Conservation (phyloP, 495 filamentous ascomycete genomes). For the Xylaria intraflava region DNA sequence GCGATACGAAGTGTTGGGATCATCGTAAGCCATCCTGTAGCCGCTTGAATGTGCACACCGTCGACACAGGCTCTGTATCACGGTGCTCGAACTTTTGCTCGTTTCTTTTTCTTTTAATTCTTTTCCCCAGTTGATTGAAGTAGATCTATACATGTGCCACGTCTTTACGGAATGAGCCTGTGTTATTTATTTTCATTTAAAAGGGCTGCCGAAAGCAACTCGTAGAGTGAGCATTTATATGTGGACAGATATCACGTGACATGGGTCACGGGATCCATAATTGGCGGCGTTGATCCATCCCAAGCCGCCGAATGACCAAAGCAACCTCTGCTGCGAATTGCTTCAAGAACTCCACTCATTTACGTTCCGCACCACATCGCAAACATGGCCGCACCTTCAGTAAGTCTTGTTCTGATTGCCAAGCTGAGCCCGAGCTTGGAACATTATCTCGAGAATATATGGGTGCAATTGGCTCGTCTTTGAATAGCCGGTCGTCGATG, state of each 20-base stretch:
- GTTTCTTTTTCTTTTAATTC: not conserved
- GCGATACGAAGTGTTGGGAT: slow-evolving; percentile 9
- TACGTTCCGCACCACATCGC: slow-evolving; percentile 45
- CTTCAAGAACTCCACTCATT: slow-evolving; percentile 39
- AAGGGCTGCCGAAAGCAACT: not conserved
- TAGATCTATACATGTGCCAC: not conserved
- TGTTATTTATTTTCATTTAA: not conserved
- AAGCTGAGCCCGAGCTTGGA: not conserved
- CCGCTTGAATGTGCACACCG: not conserved
- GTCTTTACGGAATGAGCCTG: too few species aligned
- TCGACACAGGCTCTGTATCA: not conserved
- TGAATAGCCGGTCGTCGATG: slow-evolving; percentile 10
- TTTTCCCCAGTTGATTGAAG: not conserved
- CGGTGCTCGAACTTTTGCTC: not conserved
- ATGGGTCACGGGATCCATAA: slow-evolving; percentile 13
- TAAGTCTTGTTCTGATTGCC: slow-evolving; percentile 48
- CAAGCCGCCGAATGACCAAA: slow-evolving; percentile 24
- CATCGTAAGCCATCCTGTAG: not conserved
- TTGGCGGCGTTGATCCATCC: not conserved
- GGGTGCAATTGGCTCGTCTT: not conserved
- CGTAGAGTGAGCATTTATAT: not conserved
- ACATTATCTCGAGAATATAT: not conserved
- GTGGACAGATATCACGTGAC: slow-evolving; percentile 17
- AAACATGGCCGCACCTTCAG: slow-evolving; percentile 83
- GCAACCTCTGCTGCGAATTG: slow-evolving; percentile 28